These are phyloP conservation scores for Silene uniflora DNA, from an alignment of 148 eudicot genomes.

Conservation along the genomic window DNA sequence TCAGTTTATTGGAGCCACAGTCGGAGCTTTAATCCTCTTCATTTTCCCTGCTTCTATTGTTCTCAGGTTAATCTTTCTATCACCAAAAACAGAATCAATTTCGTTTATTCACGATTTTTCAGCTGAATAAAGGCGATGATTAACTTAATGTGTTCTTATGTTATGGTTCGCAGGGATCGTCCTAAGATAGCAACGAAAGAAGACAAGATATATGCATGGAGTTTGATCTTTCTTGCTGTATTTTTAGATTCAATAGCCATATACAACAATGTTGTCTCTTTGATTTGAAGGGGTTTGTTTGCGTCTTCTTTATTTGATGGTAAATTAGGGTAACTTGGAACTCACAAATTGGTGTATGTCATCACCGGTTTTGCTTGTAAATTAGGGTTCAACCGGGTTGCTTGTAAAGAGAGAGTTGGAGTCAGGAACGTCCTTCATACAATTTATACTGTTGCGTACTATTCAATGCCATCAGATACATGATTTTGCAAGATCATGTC, in stretches of 20 bases:
- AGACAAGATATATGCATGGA: conserved; percentile 59
- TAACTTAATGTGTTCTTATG: neutral
- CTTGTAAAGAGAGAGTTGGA: too few relatives aligned
- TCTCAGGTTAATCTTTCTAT: conserved; percentile 47
- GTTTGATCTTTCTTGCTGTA: conserved; percentile 68
- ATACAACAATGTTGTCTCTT: conserved; percentile 44
- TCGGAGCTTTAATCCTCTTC: conserved; percentile 74
- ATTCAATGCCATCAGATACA: neutral
- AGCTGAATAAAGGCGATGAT: too few relatives aligned
- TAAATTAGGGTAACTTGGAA: too few relatives aligned
- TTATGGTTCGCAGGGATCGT: conserved; percentile 44
- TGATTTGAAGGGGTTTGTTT: too few relatives aligned
- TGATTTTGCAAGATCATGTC: neutral
- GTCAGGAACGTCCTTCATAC: too few relatives aligned
- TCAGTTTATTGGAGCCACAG: conserved; percentile 91
- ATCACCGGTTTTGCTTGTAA: too few relatives aligned
- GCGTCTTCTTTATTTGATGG: too few relatives aligned
- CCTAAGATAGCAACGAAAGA: conserved; percentile 53
- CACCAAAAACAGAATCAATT: neutral
- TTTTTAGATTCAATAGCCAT: conserved; percentile 63
- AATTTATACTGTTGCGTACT: neutral
- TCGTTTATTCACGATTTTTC: neutral
- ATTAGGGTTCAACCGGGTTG: too few relatives aligned
- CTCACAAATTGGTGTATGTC: too few relatives aligned
- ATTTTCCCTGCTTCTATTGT: conserved; percentile 81